Percentiles rank a stretch among this genome's conserved stretches.
These are phyloP conservation scores for Aspergillus phoenicis DNA, from an alignment of 2,329 filamentous ascomycete species.

Conservation along the genomic window DNA sequence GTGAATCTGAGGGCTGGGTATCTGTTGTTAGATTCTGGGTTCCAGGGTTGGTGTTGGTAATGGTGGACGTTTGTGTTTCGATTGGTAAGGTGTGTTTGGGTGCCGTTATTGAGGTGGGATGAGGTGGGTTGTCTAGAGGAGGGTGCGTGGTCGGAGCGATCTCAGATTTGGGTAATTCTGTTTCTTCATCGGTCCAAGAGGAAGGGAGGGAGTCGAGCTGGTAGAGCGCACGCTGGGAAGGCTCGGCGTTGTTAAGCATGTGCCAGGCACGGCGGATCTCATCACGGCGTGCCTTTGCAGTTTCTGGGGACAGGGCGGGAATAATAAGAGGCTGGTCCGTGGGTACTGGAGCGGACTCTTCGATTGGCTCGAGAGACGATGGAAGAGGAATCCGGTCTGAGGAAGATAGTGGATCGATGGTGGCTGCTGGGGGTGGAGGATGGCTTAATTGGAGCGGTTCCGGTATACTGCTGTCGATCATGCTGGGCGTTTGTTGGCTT, in stretches of 20 bases:
- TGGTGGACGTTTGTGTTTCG: neutral
- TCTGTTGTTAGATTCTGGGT: neutral
- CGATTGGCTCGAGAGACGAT: slow-evolving; percentile 16
- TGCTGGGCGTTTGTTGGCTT: slow-evolving; percentile 23
- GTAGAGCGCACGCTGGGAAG: slow-evolving; percentile 20
- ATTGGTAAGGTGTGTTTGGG: neutral
- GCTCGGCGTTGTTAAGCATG: slow-evolving; percentile 26
- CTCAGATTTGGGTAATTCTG: neutral
- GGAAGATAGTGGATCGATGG: neutral
- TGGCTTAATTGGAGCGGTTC: neutral
- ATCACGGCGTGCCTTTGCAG: slow-evolving; percentile 23
- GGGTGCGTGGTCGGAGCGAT: neutral
- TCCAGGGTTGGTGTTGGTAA: neutral
- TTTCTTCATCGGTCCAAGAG: slow-evolving; percentile 22
- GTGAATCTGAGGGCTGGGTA: neutral
- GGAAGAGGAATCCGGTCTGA: slow-evolving; percentile 6
- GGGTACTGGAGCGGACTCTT: slow-evolving; percentile 2
- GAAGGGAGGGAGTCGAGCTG: slow-evolving; percentile 33
- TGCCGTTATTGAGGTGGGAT: neutral
- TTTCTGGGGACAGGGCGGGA: slow-evolving; percentile 6
- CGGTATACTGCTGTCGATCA: neutral
- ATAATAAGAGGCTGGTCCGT: slow-evolving; percentile 9
- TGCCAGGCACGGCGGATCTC: slow-evolving; percentile 30
- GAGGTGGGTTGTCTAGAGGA: neutral
- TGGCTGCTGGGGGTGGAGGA: neutral